A percentile compares a stretch with the other conserved stretches of the same genome.
phyloP scores from a whole-genome alignment of 169 alveolate genomes.

The Toxoplasma gondii region DNA sequence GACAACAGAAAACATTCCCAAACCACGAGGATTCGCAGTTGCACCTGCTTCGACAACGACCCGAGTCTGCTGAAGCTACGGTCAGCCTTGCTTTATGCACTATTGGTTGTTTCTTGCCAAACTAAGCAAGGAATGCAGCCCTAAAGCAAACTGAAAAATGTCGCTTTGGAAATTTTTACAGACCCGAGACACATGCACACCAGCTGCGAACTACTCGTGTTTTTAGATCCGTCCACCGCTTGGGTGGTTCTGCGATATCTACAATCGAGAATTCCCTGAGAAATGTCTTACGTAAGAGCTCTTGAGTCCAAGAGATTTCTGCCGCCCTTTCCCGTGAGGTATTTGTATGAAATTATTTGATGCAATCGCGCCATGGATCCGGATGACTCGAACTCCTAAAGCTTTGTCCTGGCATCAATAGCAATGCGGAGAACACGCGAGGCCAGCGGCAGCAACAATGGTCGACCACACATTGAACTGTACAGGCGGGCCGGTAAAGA shows the following conservation, averaged over 20 bases:
- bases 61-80: neutral
- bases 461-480: neutral
- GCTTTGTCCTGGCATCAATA: conserved; percentile 76
- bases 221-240: neutral
- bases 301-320: conserved; percentile 76
- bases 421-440: neutral
- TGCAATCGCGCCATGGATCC: conserved; percentile 84
- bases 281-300: conserved; percentile 73
- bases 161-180: too few relatives aligned
- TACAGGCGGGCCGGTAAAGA: neutral
- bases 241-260: neutral
- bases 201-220: too few relatives aligned
- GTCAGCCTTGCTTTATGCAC: too few relatives aligned
- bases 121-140: too few relatives aligned
- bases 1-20: neutral
- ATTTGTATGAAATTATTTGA: conserved; percentile 84
- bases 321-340: conserved; percentile 80
- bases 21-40: neutral
- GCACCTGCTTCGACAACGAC: neutral
- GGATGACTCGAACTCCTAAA: conserved; percentile 84
- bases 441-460: neutral
- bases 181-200: too few relatives aligned
- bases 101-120: too few relatives aligned
- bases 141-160: too few relatives aligned
- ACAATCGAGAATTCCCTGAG: neutral